Evolutionary conservation across 202 grass and related monocot genomes (phyloP).

Genomic region (Bolboschoenoplectus hybrid): DNA sequence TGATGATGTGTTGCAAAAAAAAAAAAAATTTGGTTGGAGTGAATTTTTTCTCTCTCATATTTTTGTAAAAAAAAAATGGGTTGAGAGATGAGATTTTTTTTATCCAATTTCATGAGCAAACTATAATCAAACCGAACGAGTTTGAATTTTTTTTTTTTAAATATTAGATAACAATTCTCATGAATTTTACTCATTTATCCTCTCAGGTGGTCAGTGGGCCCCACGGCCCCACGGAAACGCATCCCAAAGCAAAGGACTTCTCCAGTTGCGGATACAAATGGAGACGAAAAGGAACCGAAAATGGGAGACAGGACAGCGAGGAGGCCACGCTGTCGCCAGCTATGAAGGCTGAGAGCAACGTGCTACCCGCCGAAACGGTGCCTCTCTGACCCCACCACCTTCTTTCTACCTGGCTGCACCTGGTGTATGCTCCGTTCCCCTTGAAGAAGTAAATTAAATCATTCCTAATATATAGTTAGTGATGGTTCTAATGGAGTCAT

Average conservation of each 20-base stretch:
- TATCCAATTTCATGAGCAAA: too few relatives aligned
- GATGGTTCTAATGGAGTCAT: too few relatives aligned
- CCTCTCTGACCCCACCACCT: background rate
- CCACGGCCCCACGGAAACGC: background rate
- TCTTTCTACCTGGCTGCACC: background rate
- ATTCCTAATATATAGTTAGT: too few relatives aligned
- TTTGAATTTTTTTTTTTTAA: too few relatives aligned
- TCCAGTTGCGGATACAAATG: background rate
- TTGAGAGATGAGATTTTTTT: too few relatives aligned
- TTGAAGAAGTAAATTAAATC: background rate
- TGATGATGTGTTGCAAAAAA: too few relatives aligned
- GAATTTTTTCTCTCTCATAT: too few relatives aligned
- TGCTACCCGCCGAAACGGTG: conserved; percentile 33
- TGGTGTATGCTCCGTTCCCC: background rate
- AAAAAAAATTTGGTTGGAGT: too few relatives aligned
- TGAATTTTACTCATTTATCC: too few relatives aligned
- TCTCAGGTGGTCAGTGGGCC: background rate
- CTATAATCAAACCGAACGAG: too few relatives aligned
- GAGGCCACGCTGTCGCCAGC: conserved; percentile 43
- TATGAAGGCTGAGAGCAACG: conserved; percentile 24
- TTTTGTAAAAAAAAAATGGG: too few relatives aligned
- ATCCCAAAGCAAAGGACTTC: background rate
- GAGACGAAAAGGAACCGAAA: background rate
- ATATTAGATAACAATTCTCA: too few relatives aligned
- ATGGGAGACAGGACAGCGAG: conserved; percentile 23